phyloP scores from a whole-genome alignment of 225 moss, liverwort and hornwort species.

The Marchantia paleacea region DNA sequence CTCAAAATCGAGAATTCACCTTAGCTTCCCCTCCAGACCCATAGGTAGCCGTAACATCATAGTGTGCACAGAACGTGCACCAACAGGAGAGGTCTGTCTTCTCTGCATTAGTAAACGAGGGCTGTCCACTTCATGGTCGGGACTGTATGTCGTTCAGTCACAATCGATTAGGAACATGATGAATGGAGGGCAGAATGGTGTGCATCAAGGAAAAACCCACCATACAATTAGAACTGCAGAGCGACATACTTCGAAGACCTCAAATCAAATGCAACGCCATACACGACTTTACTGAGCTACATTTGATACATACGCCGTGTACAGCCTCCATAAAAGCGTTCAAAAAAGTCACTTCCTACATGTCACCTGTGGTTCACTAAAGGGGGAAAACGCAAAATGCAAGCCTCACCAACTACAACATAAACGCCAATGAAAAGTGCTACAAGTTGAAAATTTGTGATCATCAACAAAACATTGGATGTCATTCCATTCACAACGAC shows the following conservation, averaged over 20 bases:
- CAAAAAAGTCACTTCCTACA: neutral
- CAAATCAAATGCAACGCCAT: neutral
- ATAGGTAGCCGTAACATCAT: constrained; percentile 46
- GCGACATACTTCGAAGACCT: neutral
- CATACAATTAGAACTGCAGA: constrained; percentile 5
- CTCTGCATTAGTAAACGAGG: constrained; percentile 63
- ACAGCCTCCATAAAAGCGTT: neutral
- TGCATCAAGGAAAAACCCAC: constrained; percentile 18
- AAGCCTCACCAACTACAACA: neutral
- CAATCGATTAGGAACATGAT: constrained; percentile 32
- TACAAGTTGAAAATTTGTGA: too few species aligned
- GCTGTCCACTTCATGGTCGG: constrained; percentile 81
- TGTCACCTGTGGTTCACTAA: neutral
- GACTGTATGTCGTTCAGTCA: constrained; percentile 56
- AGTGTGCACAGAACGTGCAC: constrained; percentile 51
- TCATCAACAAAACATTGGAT: too few species aligned
- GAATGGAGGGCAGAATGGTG: neutral
- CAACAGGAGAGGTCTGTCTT: constrained; percentile 64
- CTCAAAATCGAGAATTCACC: constrained; percentile 50
- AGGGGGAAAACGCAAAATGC: neutral
- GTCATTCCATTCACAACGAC: too few species aligned
- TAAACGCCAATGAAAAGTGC: too few species aligned
- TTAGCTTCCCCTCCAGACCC: constrained; percentile 73
- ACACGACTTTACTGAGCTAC: neutral
- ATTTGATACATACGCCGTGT: neutral